Conservation (phyloP, 179 eudicot species). For the Spinacia oleracea region DNA sequence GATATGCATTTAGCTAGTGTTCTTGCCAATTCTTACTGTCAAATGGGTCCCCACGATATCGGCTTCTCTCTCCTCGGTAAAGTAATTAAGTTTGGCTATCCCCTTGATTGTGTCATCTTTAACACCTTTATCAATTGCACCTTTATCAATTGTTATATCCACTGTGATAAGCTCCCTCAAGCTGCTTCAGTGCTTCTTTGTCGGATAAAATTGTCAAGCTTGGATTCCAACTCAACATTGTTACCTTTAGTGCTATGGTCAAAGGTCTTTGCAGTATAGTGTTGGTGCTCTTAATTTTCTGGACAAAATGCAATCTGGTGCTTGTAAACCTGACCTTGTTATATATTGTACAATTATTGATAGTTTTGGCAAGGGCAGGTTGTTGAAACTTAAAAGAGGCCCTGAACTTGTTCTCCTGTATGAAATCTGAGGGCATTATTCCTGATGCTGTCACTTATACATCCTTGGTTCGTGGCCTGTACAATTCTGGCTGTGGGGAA, state of each 20-base stretch:
- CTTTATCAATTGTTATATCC: background rate
- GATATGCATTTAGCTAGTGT: background rate
- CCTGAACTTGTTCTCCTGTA: background rate
- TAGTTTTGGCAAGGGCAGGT: background rate
- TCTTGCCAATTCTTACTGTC: conserved; percentile 13
- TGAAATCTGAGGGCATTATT: background rate
- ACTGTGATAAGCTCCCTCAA: background rate
- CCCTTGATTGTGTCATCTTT: background rate
- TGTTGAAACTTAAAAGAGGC: background rate
- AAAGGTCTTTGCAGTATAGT: conserved; percentile 4
- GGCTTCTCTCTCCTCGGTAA: background rate
- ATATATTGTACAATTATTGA: background rate
- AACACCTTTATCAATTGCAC: conserved; percentile 1
- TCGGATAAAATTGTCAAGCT: background rate
- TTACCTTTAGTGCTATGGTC: background rate
- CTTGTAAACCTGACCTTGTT: background rate
- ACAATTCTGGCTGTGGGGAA: background rate
- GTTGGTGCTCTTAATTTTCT: conserved; percentile 3
- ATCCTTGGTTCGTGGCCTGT: background rate
- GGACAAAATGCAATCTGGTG: background rate
- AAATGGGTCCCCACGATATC: background rate
- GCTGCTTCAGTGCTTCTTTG: background rate
- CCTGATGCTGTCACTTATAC: conserved; percentile 12
- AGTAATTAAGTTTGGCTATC: background rate
- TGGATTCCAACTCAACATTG: background rate